Evolutionary conservation across 2,329 filamentous ascomycete species (phyloP).

Genomic region (Neoscytalidium dimidiatum): DNA sequence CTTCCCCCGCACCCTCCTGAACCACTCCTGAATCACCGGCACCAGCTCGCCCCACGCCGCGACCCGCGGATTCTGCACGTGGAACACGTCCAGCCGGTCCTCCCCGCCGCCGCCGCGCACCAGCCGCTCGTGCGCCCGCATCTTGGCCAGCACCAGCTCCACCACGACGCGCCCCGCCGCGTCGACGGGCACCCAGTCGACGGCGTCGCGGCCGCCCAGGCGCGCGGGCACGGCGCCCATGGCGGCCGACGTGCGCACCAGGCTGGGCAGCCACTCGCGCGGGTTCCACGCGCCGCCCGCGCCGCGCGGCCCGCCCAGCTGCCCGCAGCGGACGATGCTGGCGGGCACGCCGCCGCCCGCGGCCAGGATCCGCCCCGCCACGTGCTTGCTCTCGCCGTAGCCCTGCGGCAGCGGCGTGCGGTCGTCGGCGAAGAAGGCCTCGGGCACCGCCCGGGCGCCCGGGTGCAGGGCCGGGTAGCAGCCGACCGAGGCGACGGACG

Average conservation of each 20-base stretch:
- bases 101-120: neutral
- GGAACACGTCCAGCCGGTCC: constrained; percentile 20
- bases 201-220: constrained; percentile 23
- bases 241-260: constrained; percentile 27
- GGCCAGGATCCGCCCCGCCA: constrained; percentile 35
- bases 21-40: constrained; percentile 12
- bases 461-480: constrained; percentile 24
- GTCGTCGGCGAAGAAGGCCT: constrained; percentile 31
- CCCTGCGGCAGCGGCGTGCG: constrained; percentile 33
- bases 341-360: constrained; percentile 28
- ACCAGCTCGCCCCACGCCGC: constrained; percentile 19
- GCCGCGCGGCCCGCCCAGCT: constrained; percentile 31
- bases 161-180: constrained; percentile 15
- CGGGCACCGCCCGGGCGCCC: constrained; percentile 29
- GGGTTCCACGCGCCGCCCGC: constrained; percentile 28
- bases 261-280: constrained; percentile 32
- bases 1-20: neutral
- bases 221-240: constrained; percentile 25
- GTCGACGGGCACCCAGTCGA: constrained; percentile 31
- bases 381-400: constrained; percentile 42
- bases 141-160: constrained; percentile 2
- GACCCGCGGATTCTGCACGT: constrained; percentile 21
- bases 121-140: neutral
- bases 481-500: constrained; percentile 39
- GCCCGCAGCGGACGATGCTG: constrained; percentile 31